These are phyloP conservation scores for Gamsiella multidivaricata DNA, from an alignment of 192 early-diverging fungal genomes.

Conservation along the genomic window DNA sequence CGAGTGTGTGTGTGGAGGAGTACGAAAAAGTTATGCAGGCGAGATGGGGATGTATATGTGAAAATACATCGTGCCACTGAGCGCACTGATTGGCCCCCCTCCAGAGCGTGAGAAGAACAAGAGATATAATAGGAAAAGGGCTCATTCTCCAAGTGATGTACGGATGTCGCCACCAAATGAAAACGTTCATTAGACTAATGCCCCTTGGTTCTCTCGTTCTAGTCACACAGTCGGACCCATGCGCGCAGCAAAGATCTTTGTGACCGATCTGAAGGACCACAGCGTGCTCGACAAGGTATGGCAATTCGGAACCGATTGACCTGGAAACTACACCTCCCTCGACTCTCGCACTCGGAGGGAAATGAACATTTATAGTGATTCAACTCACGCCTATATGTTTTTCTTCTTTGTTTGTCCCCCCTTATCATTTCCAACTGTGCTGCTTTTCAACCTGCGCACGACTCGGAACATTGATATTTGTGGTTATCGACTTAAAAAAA, in stretches of 20 bases:
- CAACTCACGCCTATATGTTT: conserved; percentile 45
- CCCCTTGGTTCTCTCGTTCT: conserved; percentile 3
- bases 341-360: too few relatives aligned
- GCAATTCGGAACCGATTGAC: neutral
- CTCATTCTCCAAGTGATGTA: neutral
- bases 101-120: conserved; percentile 18
- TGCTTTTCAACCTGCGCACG: conserved; percentile 51
- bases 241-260: conserved; percentile 95
- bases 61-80: neutral
- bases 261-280: conserved; percentile 82
- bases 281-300: conserved; percentile 70
- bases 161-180: too few relatives aligned
- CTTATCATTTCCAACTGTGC: conserved; percentile 7
- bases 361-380: conserved; percentile 42
- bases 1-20: neutral
- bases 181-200: conserved; percentile 1
- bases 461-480: conserved; percentile 1
- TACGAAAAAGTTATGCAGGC: neutral
- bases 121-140: neutral
- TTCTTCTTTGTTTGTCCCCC: conserved; percentile 6
- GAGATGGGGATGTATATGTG: neutral
- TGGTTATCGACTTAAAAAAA: neutral
- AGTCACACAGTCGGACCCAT: conserved; percentile 96
- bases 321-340: too few relatives aligned
- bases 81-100: neutral